A percentile compares a stretch with the other conserved stretches of the same genome.
phyloP scores from a whole-genome alignment of 331 rosid species.

The Rhamnella rubrinervis region DNA sequence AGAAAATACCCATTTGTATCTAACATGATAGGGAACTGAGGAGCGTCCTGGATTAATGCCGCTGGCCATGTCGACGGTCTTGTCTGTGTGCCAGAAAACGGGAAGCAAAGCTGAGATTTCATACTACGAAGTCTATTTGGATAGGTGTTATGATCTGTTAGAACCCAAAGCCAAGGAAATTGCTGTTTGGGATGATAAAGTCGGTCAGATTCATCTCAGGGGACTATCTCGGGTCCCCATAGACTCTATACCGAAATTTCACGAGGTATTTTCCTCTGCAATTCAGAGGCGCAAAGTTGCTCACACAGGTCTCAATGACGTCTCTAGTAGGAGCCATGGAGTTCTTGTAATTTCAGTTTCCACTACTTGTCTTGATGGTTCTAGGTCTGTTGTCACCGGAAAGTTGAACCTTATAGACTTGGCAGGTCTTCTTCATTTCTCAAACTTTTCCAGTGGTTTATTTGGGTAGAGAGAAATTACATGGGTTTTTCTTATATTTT shows the following conservation, averaged over 20 bases:
- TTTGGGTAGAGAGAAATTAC: neutral
- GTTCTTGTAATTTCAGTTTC: slow-evolving; percentile 80
- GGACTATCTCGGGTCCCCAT: slow-evolving; percentile 71
- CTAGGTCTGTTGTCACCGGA: slow-evolving; percentile 43
- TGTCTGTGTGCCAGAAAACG: slow-evolving; percentile 55
- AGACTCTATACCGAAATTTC: slow-evolving; percentile 62
- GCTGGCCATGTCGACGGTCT: slow-evolving; percentile 63
- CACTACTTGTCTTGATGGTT: slow-evolving; percentile 38
- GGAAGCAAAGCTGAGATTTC: slow-evolving; percentile 66
- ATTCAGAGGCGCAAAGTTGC: slow-evolving; percentile 77
- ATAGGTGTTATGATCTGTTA: slow-evolving; percentile 85
- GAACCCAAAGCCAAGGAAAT: slow-evolving; percentile 75
- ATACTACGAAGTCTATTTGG: slow-evolving; percentile 87
- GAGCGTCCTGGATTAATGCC: slow-evolving; percentile 79
- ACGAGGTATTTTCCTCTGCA: slow-evolving; percentile 55
- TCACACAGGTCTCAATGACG: slow-evolving; percentile 84
- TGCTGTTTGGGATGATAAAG: slow-evolving; percentile 74
- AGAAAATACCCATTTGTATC: neutral
- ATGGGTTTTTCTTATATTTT: neutral
- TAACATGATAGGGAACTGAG: slow-evolving; percentile 62
- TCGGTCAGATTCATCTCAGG: slow-evolving; percentile 78
- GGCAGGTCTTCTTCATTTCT: slow-evolving; percentile 54
- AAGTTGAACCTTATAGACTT: slow-evolving; percentile 94
- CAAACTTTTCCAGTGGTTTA: neutral
- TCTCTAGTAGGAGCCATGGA: slow-evolving; percentile 95